Percentiles rank a stretch among this genome's conserved stretches.
phyloP scores from a whole-genome alignment of 768 basidiomycete species.

The Tylopilus rubrobrunneus region DNA sequence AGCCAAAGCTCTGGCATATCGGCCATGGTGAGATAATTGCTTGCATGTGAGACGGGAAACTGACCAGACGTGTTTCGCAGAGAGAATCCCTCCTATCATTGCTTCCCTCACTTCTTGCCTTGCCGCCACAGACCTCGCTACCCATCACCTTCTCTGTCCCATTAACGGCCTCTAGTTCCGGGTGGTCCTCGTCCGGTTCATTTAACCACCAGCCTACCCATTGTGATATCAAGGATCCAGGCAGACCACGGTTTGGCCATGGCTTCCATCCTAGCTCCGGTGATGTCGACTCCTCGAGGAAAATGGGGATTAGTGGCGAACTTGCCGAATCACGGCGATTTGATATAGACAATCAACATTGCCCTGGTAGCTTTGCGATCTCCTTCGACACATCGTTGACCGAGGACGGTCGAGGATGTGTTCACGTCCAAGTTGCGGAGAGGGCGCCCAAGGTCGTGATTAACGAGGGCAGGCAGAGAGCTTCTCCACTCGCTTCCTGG shows the following conservation, averaged over 20 bases:
- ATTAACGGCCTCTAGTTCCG: constrained; percentile 32
- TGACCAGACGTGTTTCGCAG: constrained; percentile 20
- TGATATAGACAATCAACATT: constrained; percentile 42
- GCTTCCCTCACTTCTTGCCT: constrained; percentile 67
- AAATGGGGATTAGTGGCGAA: constrained; percentile 31
- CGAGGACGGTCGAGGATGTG: constrained; percentile 69
- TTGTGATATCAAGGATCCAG: constrained; percentile 49
- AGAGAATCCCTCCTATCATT: constrained; percentile 73
- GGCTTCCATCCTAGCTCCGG: constrained; percentile 49
- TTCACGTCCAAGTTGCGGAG: constrained; percentile 63
- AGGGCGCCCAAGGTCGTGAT: constrained; percentile 22
- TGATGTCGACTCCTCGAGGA: constrained; percentile 30
- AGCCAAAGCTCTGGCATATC: constrained; percentile 61
- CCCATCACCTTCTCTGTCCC: constrained; percentile 58
- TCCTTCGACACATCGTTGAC: constrained; percentile 65
- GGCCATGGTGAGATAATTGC: constrained; percentile 53
- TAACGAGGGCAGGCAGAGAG: constrained; percentile 14
- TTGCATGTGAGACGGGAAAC: background rate
- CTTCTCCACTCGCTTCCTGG: constrained; percentile 26
- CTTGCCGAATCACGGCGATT: constrained; percentile 48
- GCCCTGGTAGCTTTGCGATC: constrained; percentile 60
- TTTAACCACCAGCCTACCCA: constrained; percentile 42
- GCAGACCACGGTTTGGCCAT: constrained; percentile 45
- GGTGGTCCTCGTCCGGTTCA: constrained; percentile 38
- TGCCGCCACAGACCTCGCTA: constrained; percentile 53